Conservation (phyloP, 768 basidiomycete species). For the Russula ochroleuca region DNA sequence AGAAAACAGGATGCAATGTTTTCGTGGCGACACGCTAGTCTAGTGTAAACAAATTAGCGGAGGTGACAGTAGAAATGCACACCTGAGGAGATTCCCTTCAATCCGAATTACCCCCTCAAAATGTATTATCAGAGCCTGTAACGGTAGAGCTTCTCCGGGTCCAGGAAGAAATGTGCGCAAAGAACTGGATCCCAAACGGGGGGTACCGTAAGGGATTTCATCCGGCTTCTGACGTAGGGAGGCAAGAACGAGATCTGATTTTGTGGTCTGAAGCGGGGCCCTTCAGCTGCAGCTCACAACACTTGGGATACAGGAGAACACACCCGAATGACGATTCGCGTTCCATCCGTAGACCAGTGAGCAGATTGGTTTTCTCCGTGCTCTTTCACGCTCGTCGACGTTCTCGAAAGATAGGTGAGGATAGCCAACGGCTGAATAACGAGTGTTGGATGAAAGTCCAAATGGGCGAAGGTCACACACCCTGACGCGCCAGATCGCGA, state of each 20-base stretch:
- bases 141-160: slow-evolving; percentile 69
- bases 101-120: slow-evolving; percentile 81
- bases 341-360: slow-evolving; percentile 82
- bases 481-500: slow-evolving; percentile 79
- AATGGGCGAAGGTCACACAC: slow-evolving; percentile 39
- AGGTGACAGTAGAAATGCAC: slow-evolving; percentile 15
- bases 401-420: slow-evolving; percentile 69
- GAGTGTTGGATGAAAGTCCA: slow-evolving; percentile 4
- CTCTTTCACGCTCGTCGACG: slow-evolving; percentile 67
- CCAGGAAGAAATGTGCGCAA: slow-evolving; percentile 71
- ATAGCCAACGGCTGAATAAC: slow-evolving; percentile 61
- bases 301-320: slow-evolving; percentile 28
- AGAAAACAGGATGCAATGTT: slow-evolving; percentile 64
- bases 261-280: slow-evolving; percentile 54
- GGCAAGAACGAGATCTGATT: slow-evolving; percentile 75
- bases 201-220: slow-evolving; percentile 52
- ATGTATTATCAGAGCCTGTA: slow-evolving; percentile 63
- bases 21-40: slow-evolving; percentile 69
- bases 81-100: slow-evolving; percentile 74
- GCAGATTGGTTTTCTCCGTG: slow-evolving; percentile 77
- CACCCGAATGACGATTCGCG: slow-evolving; percentile 76
- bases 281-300: background rate
- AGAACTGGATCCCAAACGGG: slow-evolving; percentile 47
- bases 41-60: slow-evolving; percentile 13
- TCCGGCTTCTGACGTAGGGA: slow-evolving; percentile 55